Base-by-base conservation (phyloP, 208 protist species). In the Trypanosoma cruzi region DNA sequence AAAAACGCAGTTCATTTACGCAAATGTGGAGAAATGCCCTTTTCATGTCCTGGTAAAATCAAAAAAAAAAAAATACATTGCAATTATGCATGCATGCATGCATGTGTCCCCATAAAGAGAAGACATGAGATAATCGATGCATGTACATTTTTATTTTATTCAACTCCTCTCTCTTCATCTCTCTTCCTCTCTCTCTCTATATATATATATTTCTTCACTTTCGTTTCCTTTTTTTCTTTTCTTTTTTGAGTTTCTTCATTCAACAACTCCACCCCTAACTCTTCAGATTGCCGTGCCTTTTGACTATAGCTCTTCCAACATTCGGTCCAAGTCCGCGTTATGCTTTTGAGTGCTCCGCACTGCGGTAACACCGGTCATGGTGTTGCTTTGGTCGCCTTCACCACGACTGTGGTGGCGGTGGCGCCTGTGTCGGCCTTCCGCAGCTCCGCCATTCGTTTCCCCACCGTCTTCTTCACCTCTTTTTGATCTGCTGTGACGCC, bases 271-370 rank as follows among this genome's bases (percentile, higher is more conserved):
- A 20, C 28, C 0, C 26, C 4, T n/a, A n/a, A 34, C 22, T 68
- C 32, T 32, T 54, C 10, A 40, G 29, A 13, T 37, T 48, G 20
- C n/a, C 18, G 11, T 18, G 34, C 28, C 10, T 28, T 13, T 28
- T 10, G 34, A 48, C 63, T 75, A 75, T 3, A 71, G 52, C 48
- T 71, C 64, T n/a, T 71, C 34, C 14, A 72, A 40, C 40, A 72
- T 68, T n/a, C 60, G 64, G 54, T 68, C 65, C 24, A 72, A 16
- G 18, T 72, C 72, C 1, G 31, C 24, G 18, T 31, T 58, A 20
- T 52, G 58, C 1, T 42, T 10, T 4, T n/a, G n/a, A 8, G 18
- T 64, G 2, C n/a, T 6, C 7, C 26, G 46, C 29, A 22, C 36
- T 14, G 29, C 5, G 40, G 48, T 66, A n/a, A n/a, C 20, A 37